A percentile compares a stretch with the other conserved stretches of the same genome.
These are phyloP conservation scores for Serpula lacrymans DNA, from an alignment of 768 basidiomycete genomes.

Conservation along the genomic window DNA sequence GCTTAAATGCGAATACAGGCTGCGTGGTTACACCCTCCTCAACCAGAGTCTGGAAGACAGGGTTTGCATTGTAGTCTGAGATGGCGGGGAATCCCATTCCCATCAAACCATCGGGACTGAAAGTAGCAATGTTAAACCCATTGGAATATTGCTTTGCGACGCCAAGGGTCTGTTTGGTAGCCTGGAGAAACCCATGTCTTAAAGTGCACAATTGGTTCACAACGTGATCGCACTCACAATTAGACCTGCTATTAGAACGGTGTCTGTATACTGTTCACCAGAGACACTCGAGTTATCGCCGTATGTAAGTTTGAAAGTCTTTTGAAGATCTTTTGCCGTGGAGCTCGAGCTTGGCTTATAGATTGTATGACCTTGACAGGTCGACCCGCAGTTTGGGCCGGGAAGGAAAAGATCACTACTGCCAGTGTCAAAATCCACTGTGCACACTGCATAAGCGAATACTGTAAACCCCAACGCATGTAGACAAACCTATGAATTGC, in stretches of 20 bases:
- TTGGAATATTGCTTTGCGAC: conserved; percentile 38
- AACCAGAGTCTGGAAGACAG: conserved; percentile 46
- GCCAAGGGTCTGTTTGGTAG: conserved; percentile 39
- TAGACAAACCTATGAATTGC: conserved; percentile 34
- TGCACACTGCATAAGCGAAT: background rate
- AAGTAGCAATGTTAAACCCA: conserved; percentile 21
- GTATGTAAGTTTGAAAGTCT: conserved; percentile 32
- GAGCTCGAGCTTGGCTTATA: conserved; percentile 28
- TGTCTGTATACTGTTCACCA: conserved; percentile 41
- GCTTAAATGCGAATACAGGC: conserved; percentile 46
- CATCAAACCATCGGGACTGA: conserved; percentile 38
- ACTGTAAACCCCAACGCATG: background rate
- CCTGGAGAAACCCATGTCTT: conserved; percentile 17
- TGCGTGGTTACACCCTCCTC: conserved; percentile 25
- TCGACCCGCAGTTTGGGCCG: conserved; percentile 18
- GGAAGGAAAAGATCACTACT: conserved; percentile 34
- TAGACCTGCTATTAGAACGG: conserved; percentile 36
- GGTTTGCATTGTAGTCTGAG: conserved; percentile 30
- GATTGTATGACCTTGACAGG: conserved; percentile 28
- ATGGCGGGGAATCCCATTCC: conserved; percentile 41
- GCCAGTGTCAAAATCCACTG: conserved; percentile 44
- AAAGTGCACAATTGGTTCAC: conserved; percentile 9
- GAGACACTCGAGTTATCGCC: conserved; percentile 35
- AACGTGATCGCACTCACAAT: conserved; percentile 9
- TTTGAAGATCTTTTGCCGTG: conserved; percentile 24